Evolutionary conservation across 345 rosid genomes (phyloP).

Genomic region (Brassica incana): DNA sequence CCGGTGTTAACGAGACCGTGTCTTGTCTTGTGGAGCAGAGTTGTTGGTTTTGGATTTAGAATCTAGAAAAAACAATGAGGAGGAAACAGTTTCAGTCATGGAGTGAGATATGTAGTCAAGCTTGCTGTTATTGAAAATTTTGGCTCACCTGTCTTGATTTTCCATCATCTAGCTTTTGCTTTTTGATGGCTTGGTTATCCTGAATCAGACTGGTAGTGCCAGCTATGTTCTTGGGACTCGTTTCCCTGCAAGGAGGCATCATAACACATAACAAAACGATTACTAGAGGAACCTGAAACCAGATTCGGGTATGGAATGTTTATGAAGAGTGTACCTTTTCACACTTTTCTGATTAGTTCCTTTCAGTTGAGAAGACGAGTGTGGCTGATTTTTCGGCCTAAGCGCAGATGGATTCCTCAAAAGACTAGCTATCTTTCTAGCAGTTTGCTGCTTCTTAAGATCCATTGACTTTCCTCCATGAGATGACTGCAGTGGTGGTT

Average conservation of each 20-base stretch:
- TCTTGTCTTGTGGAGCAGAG: slow-evolving; percentile 80
- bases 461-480: slow-evolving; percentile 37
- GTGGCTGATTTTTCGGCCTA: slow-evolving; percentile 45
- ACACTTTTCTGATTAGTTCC: slow-evolving; percentile 42
- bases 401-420: slow-evolving; percentile 59
- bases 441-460: slow-evolving; percentile 65
- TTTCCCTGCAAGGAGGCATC: slow-evolving; percentile 42
- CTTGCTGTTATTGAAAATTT: background rate
- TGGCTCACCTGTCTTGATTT: slow-evolving; percentile 73
- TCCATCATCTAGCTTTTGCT: slow-evolving; percentile 96
- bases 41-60: slow-evolving; percentile 68
- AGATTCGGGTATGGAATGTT: background rate
- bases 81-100: slow-evolving; percentile 5
- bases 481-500: slow-evolving; percentile 12
- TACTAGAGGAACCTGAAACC: slow-evolving; percentile 11
- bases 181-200: slow-evolving; percentile 92
- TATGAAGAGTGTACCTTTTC: slow-evolving; percentile 41
- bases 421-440: slow-evolving; percentile 59
- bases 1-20: slow-evolving; percentile 54
- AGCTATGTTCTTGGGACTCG: slow-evolving; percentile 35
- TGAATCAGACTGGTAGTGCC: slow-evolving; percentile 62
- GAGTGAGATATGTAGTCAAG: slow-evolving; percentile 3
- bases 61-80: slow-evolving; percentile 56
- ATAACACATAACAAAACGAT: background rate
- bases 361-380: slow-evolving; percentile 58